phyloP scores from a whole-genome alignment of 139 green algal genomes.

The Chlamydomonas asymmetrica region DNA sequence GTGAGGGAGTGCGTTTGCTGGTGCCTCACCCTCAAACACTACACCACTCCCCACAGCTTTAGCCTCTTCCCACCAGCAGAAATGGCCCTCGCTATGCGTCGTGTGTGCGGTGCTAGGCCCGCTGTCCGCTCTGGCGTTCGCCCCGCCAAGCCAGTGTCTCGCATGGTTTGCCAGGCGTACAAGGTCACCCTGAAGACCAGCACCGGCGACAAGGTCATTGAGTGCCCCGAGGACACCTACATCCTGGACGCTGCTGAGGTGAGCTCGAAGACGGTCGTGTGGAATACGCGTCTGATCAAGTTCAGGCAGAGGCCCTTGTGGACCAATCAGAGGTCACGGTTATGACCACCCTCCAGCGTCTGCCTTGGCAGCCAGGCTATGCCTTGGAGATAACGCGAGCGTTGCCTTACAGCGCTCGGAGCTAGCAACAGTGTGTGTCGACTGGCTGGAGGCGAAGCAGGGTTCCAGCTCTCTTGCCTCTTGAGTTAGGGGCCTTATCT shows the following conservation, averaged over 20 bases:
- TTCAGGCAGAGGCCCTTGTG: no score
- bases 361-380: no score
- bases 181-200: slow-evolving; percentile 74
- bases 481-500: background rate
- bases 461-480: background rate
- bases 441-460: background rate
- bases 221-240: slow-evolving; percentile 63
- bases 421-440: background rate
- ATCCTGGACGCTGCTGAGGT: slow-evolving; percentile 66
- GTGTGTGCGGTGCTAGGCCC: slow-evolving; percentile 9
- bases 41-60: background rate
- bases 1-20: no score
- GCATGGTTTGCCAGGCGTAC: slow-evolving; percentile 49
- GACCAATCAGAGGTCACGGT: no score
- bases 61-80: background rate
- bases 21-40: no score
- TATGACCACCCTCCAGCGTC: no score
- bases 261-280: no score
- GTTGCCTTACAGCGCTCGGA: no score
- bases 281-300: no score
- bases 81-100: slow-evolving; percentile 37
- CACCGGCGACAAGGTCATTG: slow-evolving; percentile 51
- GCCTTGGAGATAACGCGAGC: no score
- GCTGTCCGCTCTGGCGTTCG: slow-evolving; percentile 20
- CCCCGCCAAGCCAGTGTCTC: slow-evolving; percentile 1